Evolutionary conservation across 1,284 basidiomycete species (phyloP).

Genomic region (Leucoagaricus sp.): DNA sequence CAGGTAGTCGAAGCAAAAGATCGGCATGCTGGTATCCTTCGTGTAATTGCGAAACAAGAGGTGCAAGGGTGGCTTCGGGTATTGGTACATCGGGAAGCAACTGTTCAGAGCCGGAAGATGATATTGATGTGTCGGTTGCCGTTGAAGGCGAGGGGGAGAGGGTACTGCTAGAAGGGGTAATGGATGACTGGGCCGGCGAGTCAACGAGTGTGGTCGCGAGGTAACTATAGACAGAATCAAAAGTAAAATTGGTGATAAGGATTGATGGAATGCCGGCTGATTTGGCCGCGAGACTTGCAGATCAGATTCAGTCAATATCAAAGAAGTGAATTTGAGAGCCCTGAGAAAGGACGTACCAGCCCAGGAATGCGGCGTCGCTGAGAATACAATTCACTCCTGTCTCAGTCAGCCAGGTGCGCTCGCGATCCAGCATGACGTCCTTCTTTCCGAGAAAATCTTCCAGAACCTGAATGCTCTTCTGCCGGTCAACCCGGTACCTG

Average conservation of each 20-base stretch:
- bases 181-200: constrained; percentile 16
- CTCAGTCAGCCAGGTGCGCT: constrained; percentile 57
- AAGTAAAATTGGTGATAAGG: constrained; percentile 79
- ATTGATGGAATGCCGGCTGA: constrained; percentile 63
- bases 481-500: constrained; percentile 71
- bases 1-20: constrained; percentile 68
- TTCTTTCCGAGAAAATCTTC: constrained; percentile 58
- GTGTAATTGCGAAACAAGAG: constrained; percentile 62
- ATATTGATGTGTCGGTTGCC: constrained; percentile 12
- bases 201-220: constrained; percentile 55
- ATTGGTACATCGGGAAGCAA: constrained; percentile 55
- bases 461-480: constrained; percentile 65
- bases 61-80: constrained; percentile 46
- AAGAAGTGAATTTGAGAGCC: not conserved
- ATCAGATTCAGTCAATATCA: not conserved
- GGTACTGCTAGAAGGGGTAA: constrained; percentile 1
- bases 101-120: constrained; percentile 20
- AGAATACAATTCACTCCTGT: constrained; percentile 61
- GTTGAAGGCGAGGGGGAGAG: constrained; percentile 22
- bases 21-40: constrained; percentile 74
- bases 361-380: constrained; percentile 78
- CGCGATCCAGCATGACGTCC: constrained; percentile 53
- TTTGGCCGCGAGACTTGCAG: constrained; percentile 64
- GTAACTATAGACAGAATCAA: constrained; percentile 80
- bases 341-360: constrained; percentile 51